phyloP scores from a whole-genome alignment of 164 flowering plant species.

The Stephania cephalantha region DNA sequence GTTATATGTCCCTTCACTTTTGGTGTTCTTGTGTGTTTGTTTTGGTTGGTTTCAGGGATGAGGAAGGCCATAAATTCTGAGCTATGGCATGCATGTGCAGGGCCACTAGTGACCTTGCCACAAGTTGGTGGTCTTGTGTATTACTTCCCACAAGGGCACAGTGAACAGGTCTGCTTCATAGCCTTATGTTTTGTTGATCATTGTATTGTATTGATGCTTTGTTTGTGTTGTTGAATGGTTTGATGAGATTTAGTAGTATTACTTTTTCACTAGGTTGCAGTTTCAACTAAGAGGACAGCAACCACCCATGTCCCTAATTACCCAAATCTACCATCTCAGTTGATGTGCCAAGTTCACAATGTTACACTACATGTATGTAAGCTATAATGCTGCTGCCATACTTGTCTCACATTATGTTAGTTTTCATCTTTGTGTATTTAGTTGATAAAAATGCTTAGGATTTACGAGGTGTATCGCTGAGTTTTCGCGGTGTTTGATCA shows the following conservation, averaged over 20 bases:
- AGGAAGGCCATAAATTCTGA: constrained; percentile 69
- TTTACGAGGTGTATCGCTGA: neutral
- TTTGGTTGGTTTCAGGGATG: constrained; percentile 33
- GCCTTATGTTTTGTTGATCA: neutral
- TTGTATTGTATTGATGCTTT: neutral
- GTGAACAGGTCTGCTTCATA: constrained; percentile 73
- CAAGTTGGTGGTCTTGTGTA: constrained; percentile 83
- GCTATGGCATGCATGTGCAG: constrained; percentile 99
- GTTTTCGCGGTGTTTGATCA: constrained; percentile 2
- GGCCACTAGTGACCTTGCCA: constrained; percentile 90
- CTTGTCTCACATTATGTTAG: neutral
- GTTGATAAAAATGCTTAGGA: neutral
- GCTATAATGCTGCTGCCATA: neutral
- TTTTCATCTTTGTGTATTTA: neutral
- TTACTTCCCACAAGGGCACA: constrained; percentile 98
- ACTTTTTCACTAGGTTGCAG: constrained; percentile 64
- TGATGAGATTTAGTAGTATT: neutral
- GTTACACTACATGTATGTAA: constrained; percentile 84
- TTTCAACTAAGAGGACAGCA: constrained; percentile 74
- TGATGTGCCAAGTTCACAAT: constrained; percentile 92
- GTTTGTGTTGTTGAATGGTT: neutral
- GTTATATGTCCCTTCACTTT: neutral
- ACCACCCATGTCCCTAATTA: constrained; percentile 87
- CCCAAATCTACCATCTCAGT: constrained; percentile 81
- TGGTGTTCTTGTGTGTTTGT: neutral